Evolutionary conservation across 495 filamentous ascomycete genomes (phyloP).

Genomic region (Xylaria grammica): DNA sequence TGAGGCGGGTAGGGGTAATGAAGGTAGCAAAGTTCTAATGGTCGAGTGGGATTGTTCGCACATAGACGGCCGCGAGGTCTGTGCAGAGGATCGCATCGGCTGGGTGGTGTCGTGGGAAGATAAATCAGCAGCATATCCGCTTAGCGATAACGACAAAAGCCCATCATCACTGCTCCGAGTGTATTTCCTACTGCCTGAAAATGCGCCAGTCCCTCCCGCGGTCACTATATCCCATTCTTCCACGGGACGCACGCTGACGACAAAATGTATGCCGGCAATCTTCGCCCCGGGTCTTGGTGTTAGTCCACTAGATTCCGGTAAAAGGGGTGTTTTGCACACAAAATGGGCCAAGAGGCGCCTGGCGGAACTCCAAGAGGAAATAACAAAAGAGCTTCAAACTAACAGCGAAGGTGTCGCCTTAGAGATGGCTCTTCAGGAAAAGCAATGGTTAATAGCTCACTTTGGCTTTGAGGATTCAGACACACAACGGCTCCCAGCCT

Average conservation of each 20-base stretch:
- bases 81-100: constrained; percentile 32
- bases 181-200: constrained; percentile 75
- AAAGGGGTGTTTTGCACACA: constrained; percentile 80
- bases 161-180: constrained; percentile 58
- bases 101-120: constrained; percentile 83
- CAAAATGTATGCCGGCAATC: constrained; percentile 80
- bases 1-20: constrained; percentile 74
- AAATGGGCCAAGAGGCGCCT: constrained; percentile 82
- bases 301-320: constrained; percentile 67
- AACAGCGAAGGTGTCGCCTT: constrained; percentile 80
- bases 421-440: constrained; percentile 80
- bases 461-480: constrained; percentile 63
- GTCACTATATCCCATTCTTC: constrained; percentile 65
- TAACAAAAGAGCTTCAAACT: constrained; percentile 61
- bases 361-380: constrained; percentile 73
- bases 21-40: constrained; percentile 86
- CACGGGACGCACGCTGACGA: constrained; percentile 48
- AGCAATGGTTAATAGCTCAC: constrained; percentile 79
- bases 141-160: constrained; percentile 55
- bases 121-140: constrained; percentile 68
- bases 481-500: constrained; percentile 34
- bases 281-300: constrained; percentile 74
- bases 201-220: constrained; percentile 66
- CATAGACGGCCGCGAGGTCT: constrained; percentile 33
- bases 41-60: constrained; percentile 77